phyloP scores from a whole-genome alignment of 768 basidiomycete genomes.

The Polyporus arcularius region DNA sequence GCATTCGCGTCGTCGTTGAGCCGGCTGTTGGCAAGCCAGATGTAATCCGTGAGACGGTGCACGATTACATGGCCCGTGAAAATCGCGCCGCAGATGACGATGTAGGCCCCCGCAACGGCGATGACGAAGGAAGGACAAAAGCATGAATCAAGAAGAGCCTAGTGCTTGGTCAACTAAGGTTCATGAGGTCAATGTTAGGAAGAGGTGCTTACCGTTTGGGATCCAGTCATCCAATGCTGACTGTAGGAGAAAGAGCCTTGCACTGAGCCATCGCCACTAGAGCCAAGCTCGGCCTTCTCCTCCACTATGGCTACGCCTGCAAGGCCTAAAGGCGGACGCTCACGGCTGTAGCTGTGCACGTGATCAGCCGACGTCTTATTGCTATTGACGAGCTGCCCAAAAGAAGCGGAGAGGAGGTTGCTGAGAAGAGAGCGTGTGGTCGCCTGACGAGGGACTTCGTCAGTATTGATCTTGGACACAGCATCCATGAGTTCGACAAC shows the following conservation, averaged over 20 bases:
- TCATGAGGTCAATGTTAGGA: no score
- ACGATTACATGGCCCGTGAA: not conserved
- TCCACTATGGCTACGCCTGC: not conserved
- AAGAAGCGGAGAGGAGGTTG: not conserved
- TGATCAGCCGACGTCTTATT: not conserved
- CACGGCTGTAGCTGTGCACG: not conserved
- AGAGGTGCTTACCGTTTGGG: not conserved
- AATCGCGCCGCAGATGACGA: conserved; percentile 1
- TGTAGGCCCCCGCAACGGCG: not conserved
- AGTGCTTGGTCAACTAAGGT: not conserved
- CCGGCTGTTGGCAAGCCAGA: not conserved
- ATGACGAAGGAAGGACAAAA: conserved; percentile 5
- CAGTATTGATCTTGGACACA: no score
- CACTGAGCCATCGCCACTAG: not conserved
- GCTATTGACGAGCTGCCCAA: not conserved
- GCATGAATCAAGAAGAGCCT: not conserved
- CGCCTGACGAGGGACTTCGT: no score
- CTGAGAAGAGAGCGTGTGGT: no score
- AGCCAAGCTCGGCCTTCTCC: not conserved
- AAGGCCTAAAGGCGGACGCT: not conserved
- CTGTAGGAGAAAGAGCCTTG: conserved; percentile 3
- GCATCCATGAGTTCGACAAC: no score
- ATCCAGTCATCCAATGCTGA: not conserved
- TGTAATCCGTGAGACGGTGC: conserved; percentile 5
- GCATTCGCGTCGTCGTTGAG: not conserved